Percentiles rank a stretch among this genome's conserved stretches.
phyloP scores from a whole-genome alignment of 2,329 filamentous ascomycete genomes.

The Beauveria bassiana region DNA sequence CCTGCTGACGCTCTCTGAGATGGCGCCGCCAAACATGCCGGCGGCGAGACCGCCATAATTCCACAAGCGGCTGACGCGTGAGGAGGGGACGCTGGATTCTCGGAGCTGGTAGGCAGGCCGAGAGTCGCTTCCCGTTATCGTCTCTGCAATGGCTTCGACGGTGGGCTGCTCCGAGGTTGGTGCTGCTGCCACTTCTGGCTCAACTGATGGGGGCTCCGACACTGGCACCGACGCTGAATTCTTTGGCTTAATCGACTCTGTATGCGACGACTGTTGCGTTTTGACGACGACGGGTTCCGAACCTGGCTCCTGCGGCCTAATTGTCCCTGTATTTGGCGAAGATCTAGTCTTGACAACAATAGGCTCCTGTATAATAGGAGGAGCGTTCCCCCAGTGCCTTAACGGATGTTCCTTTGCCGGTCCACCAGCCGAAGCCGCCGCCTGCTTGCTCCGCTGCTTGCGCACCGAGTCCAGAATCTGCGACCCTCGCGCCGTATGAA shows the following conservation, averaged over 20 bases:
- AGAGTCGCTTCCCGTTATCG: slow-evolving; percentile 1
- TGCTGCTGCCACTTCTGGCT: not conserved
- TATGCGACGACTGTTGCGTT: too few relatives aligned
- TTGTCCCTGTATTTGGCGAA: not conserved
- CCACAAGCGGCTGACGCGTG: slow-evolving; percentile 80
- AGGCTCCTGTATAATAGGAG: not conserved
- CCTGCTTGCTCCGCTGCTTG: slow-evolving; percentile 13
- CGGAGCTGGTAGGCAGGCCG: slow-evolving; percentile 58
- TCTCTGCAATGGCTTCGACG: not conserved
- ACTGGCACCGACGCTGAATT: too few relatives aligned
- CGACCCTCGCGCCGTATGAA: slow-evolving; percentile 39
- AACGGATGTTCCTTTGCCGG: slow-evolving; percentile 30
- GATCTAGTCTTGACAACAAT: not conserved
- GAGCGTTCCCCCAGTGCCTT: slow-evolving; percentile 24
- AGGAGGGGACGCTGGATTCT: slow-evolving; percentile 85
- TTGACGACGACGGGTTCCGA: too few relatives aligned
- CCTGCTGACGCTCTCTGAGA: slow-evolving; percentile 76
- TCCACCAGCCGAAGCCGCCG: slow-evolving; percentile 13
- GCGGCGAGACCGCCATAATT: slow-evolving; percentile 91
- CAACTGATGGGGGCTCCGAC: not conserved
- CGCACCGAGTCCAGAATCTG: slow-evolving; percentile 34
- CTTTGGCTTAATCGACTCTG: too few relatives aligned
- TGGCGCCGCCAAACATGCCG: slow-evolving; percentile 89
- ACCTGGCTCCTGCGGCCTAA: not conserved
- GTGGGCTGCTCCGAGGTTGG: not conserved